These are phyloP conservation scores for Neurospora pannonica DNA, from an alignment of 495 filamentous ascomycete genomes.

Conservation along the genomic window DNA sequence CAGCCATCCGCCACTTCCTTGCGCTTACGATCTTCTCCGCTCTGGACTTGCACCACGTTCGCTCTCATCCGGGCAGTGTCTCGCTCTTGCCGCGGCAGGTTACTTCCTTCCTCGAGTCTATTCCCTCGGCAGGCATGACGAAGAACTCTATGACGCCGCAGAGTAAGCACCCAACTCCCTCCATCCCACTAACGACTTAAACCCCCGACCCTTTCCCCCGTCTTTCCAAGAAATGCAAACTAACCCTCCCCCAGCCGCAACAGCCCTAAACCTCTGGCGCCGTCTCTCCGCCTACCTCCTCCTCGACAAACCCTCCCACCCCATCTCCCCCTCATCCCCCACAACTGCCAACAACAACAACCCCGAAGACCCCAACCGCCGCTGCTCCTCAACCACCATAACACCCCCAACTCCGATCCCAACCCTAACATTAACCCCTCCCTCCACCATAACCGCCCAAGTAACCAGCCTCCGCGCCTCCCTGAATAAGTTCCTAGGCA, in stretches of 20 bases:
- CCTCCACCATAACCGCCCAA: conserved; percentile 15
- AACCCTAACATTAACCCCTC: conserved; percentile 18
- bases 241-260: conserved; percentile 5
- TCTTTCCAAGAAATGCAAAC: neutral
- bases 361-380: neutral
- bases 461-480: conserved; percentile 17
- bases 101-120: conserved; percentile 17
- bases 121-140: conserved; percentile 10
- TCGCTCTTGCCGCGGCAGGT: conserved; percentile 26
- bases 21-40: neutral
- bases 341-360: neutral
- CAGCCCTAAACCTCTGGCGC: conserved; percentile 27
- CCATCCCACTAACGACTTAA: no score
- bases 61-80: conserved; percentile 2
- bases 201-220: no score
- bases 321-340: neutral
- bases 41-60: neutral
- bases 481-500: conserved; percentile 20
- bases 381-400: neutral
- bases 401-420: conserved; percentile 1
- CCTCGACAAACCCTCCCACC: neutral
- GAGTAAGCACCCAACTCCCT: neutral
- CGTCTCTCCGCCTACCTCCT: conserved; percentile 28
- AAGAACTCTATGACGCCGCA: neutral
- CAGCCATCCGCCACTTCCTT: neutral